Base-by-base conservation (phyloP, 768 basidiomycete species). In the Boletus sp. region DNA sequence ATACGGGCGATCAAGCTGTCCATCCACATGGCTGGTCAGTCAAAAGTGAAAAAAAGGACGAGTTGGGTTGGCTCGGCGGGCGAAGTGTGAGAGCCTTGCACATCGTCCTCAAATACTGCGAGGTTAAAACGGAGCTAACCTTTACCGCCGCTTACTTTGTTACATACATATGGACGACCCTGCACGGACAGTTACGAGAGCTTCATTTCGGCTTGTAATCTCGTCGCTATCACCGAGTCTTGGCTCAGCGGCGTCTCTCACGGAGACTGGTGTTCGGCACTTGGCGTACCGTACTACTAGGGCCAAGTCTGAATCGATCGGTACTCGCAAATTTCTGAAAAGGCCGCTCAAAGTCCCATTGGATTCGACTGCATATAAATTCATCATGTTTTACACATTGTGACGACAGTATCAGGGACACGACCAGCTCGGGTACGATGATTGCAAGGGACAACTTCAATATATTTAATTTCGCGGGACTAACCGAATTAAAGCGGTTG, bases 1-100 rank as follows among this genome's bases (percentile, higher is more conserved):
- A 68, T 50, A 30, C 51, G 52, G 2, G 51, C 55, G 29, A 47
- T 52, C 50, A 71, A 52, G 42, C 52, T 51, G 8, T 57, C 53
- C 42, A 50, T 65, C 52, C 59, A 58, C 65, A 64, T 64, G 14
- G 4, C 18, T 7, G 6, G 15, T 29, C n/a, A 20, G 39, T 29
- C 56, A 2, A 18, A 1, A 7, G 33, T 24, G 48, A 46, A 42
- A 47, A 48, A 47, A 7, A 39, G 7, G 17, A 49, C 42, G 5
- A 35, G 9, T 24, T 3, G 51, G 45, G 33, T 32, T 24, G 37
- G 36, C 47, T 37, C 15, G 47, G 29, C 14, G n/a, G 36, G n/a
- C n/a, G 17, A 24, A 29, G 28, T 1, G 15, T 9, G 35, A 24
- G 10, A 37, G 14, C 8, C 29, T 17, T 33, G 8, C 6, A 3